These are phyloP conservation scores for Saturnispora saitoi DNA, from an alignment of 805 yeast genomes.

Conservation along the genomic window DNA sequence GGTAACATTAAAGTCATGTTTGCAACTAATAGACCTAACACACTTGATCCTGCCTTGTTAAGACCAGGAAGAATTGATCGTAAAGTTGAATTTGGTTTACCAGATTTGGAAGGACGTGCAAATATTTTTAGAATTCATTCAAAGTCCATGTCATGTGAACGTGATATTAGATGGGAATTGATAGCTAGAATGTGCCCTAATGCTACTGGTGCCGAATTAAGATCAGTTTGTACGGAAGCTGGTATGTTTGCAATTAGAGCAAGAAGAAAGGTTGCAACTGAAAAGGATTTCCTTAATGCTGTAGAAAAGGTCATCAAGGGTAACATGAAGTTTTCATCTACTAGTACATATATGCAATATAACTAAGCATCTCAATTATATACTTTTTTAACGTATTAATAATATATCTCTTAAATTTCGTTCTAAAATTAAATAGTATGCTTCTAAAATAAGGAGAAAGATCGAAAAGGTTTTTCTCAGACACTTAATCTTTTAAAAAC, in stretches of 20 bases:
- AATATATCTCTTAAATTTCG: too few species aligned
- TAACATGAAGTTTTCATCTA: constrained; percentile 92
- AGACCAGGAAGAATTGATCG: constrained; percentile 99
- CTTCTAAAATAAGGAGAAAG: too few species aligned
- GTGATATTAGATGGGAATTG: constrained; percentile 97
- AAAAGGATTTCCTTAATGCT: constrained; percentile 94
- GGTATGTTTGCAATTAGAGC: constrained; percentile 99
- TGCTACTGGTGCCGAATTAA: constrained; percentile 96
- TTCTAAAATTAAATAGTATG: too few species aligned
- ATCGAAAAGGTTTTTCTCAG: too few species aligned
- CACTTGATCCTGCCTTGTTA: constrained; percentile 92
- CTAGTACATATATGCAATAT: constrained; percentile 98
- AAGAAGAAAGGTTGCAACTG: constrained; percentile 95
- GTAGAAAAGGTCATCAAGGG: constrained; percentile 99
- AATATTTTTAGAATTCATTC: constrained; percentile 96
- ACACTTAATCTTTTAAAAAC: too few species aligned
- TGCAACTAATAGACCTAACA: constrained; percentile 97
- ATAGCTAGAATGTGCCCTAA: constrained; percentile 96
- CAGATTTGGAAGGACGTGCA: constrained; percentile 96
- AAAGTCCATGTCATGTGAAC: constrained; percentile 95
- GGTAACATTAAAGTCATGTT: constrained; percentile 99
- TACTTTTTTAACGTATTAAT: background rate
- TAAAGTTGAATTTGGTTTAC: constrained; percentile 93
- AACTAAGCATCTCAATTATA: constrained; percentile 38
- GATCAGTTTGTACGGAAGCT: constrained; percentile 98